These are phyloP conservation scores for Aspergillus costaricaensis DNA, from an alignment of 2,329 filamentous ascomycete species.

Conservation along the genomic window DNA sequence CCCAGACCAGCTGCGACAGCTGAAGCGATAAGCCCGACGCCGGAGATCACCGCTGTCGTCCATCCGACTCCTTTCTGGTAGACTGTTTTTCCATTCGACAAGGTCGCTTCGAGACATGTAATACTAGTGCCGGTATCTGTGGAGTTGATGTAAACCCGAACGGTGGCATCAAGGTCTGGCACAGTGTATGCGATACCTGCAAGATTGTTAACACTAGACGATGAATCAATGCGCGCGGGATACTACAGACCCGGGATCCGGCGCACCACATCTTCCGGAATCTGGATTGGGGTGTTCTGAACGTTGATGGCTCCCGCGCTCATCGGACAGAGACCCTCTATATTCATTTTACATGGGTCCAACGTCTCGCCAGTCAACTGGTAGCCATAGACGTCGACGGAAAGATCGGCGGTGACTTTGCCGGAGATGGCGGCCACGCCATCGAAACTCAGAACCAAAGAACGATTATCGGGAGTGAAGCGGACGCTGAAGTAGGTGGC, in stretches of 20 bases:
- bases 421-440: constrained; percentile 82
- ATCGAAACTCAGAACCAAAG: constrained; percentile 71
- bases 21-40: constrained; percentile 77
- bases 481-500: constrained; percentile 82
- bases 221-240: background rate
- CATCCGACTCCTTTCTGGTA: constrained; percentile 85
- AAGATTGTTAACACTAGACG: background rate
- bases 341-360: constrained; percentile 6
- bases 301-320: constrained; percentile 7
- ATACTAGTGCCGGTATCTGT: constrained; percentile 64
- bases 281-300: background rate
- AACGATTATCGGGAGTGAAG: constrained; percentile 65
- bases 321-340: constrained; percentile 12
- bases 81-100: constrained; percentile 91
- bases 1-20: constrained; percentile 85
- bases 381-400: constrained; percentile 29
- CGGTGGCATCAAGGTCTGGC: constrained; percentile 84
- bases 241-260: background rate
- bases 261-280: constrained; percentile 2
- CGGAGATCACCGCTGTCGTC: constrained; percentile 83
- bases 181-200: constrained; percentile 78
- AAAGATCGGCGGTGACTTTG: constrained; percentile 74
- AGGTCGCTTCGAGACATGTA: constrained; percentile 81
- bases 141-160: constrained; percentile 77
- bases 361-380: background rate